Conservation (phyloP, 768 basidiomycete genomes). For the Nevesoporus exiguus region DNA sequence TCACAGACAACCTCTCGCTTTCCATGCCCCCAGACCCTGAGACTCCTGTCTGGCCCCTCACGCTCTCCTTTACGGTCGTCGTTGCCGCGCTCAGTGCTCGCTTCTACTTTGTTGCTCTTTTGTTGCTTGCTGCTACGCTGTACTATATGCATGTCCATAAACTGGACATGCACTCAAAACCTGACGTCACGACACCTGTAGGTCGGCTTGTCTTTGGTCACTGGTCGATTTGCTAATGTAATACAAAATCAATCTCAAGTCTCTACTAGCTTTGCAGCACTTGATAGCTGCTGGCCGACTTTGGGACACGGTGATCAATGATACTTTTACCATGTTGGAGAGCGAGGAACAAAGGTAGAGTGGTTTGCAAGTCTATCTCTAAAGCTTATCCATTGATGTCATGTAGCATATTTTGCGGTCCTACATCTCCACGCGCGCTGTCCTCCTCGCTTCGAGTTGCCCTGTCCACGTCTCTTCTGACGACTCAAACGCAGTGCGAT, state of each 20-base stretch:
- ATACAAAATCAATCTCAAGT: slow-evolving; percentile 40
- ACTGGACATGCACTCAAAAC: slow-evolving; percentile 30
- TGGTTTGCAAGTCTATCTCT: not conserved
- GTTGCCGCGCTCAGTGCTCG: slow-evolving; percentile 43
- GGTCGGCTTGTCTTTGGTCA: slow-evolving; percentile 24
- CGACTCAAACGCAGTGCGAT: slow-evolving; percentile 77
- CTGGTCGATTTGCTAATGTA: slow-evolving; percentile 1
- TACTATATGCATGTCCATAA: slow-evolving; percentile 40
- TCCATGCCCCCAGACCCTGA: slow-evolving; percentile 35
- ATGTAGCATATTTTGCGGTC: slow-evolving; percentile 37
- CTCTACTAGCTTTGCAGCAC: slow-evolving; percentile 61
- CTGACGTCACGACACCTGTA: slow-evolving; percentile 53
- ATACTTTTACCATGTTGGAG: slow-evolving; percentile 62
- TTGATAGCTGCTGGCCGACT: slow-evolving; percentile 62
- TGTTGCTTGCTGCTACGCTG: slow-evolving; percentile 37
- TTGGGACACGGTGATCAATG: slow-evolving; percentile 75
- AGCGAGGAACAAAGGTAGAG: slow-evolving; percentile 65
- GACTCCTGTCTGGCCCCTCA: slow-evolving; percentile 36
- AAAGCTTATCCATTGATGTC: slow-evolving; percentile 1
- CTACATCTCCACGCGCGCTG: slow-evolving; percentile 35
- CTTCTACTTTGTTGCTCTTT: slow-evolving; percentile 39
- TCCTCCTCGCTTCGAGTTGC: slow-evolving; percentile 54
- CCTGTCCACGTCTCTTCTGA: slow-evolving; percentile 69
- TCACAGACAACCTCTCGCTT: slow-evolving; percentile 24
- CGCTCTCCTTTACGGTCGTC: slow-evolving; percentile 37